Evolutionary conservation across 768 basidiomycete species (phyloP).

Genomic region (Mycena amicta): DNA sequence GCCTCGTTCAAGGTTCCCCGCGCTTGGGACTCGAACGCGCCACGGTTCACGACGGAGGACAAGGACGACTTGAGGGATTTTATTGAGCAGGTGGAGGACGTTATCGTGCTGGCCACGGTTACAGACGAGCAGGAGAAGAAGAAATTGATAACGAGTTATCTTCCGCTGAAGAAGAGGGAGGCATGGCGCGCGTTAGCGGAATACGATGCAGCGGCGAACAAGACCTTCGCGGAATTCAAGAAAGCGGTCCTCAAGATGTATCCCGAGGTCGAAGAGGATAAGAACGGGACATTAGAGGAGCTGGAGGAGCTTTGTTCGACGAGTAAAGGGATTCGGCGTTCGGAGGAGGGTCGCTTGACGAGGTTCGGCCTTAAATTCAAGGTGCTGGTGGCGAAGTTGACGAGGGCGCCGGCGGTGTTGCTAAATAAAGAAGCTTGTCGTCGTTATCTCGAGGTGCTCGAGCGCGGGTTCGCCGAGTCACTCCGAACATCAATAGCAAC

Average conservation of each 20-base stretch:
- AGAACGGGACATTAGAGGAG: slow-evolving; percentile 12
- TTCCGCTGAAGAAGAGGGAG: slow-evolving; percentile 7
- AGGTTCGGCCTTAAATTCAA: slow-evolving; percentile 6
- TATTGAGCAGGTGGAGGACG: slow-evolving; percentile 8
- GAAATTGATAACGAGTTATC: slow-evolving; percentile 7
- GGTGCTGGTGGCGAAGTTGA: slow-evolving; percentile 3
- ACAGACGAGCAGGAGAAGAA: slow-evolving; percentile 11
- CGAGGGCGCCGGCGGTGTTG: slow-evolving; percentile 2
- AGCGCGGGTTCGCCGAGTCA: slow-evolving; percentile 8
- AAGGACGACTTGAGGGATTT: slow-evolving; percentile 13
- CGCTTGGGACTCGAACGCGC: slow-evolving; percentile 12
- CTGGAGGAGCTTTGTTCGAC: background rate
- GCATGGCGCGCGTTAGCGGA: slow-evolving; percentile 1
- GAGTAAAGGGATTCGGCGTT: background rate
- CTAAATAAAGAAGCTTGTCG: slow-evolving; percentile 10
- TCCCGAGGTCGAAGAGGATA: slow-evolving; percentile 10
- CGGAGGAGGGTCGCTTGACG: slow-evolving; percentile 1
- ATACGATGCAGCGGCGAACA: background rate
- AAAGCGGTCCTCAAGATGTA: slow-evolving; percentile 8
- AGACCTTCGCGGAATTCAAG: slow-evolving; percentile 6
- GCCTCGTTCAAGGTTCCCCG: slow-evolving; percentile 12
- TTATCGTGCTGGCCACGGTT: slow-evolving; percentile 8
- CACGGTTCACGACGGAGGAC: slow-evolving; percentile 13
- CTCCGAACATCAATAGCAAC: slow-evolving; percentile 6
- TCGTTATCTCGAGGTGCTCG: slow-evolving; percentile 6